phyloP scores from a whole-genome alignment of 164 flowering plant genomes.

The Warburgia ugandensis region DNA sequence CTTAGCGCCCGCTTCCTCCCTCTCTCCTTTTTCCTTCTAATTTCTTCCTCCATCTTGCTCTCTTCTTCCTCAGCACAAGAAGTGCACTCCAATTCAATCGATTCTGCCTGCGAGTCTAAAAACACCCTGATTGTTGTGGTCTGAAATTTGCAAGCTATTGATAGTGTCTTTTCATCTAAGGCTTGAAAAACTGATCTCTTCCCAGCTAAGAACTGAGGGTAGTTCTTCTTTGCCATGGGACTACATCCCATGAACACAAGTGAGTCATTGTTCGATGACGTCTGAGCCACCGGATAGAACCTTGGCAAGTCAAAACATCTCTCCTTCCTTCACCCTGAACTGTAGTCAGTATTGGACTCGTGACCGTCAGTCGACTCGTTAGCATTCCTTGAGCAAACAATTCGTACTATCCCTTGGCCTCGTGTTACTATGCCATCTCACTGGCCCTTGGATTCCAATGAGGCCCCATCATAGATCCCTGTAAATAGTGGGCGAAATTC shows the following conservation, averaged over 20 bases:
- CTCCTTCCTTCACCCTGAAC: slow-evolving; percentile 65
- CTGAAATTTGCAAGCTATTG: slow-evolving; percentile 43
- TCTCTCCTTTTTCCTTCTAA: slow-evolving; percentile 11
- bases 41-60: slow-evolving; percentile 40
- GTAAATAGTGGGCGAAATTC: background rate
- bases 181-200: slow-evolving; percentile 46
- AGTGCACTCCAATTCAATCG: slow-evolving; percentile 55
- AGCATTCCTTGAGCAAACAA: slow-evolving; percentile 41
- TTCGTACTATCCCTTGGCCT: slow-evolving; percentile 68
- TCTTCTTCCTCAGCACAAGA: slow-evolving; percentile 84
- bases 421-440: slow-evolving; percentile 57
- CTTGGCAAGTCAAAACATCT: slow-evolving; percentile 62
- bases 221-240: slow-evolving; percentile 43
- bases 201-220: slow-evolving; percentile 78
- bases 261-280: slow-evolving; percentile 64
- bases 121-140: slow-evolving; percentile 32
- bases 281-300: slow-evolving; percentile 80
- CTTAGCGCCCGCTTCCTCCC: background rate
- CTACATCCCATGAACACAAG: slow-evolving; percentile 81
- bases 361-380: slow-evolving; percentile 38
- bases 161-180: slow-evolving; percentile 37
- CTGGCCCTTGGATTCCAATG: slow-evolving; percentile 91
- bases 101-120: slow-evolving; percentile 34
- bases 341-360: no score
- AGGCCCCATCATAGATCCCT: slow-evolving; percentile 95